Evolutionary conservation across 441 rosid species (phyloP), one percentile per base, ranked within the genome.

Genomic region (Oxalis stricta): DNA sequence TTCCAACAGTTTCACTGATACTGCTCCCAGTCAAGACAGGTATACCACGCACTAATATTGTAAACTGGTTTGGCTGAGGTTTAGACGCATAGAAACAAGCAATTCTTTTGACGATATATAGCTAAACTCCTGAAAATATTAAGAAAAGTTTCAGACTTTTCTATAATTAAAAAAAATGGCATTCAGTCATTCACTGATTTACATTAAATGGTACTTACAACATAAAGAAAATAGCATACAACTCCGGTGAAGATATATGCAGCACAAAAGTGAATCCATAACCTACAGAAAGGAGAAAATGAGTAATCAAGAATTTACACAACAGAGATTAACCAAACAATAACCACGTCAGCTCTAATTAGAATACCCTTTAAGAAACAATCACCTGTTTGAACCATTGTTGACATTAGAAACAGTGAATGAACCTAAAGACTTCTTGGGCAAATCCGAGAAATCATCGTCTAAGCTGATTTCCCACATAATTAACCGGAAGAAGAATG

Each of bases 231-330:
- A 69, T 60, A 80, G 84, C 98, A 85, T 56, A 89, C 96, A 61
- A 75, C 65, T 29, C 67, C 84, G 0, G 98, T 80, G 66, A 89
- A 74, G 55, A 78, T 46, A 70, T 89, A 89, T 53, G 73, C 81
- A 41, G 98, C 94, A 55, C 74, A 74, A 59, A 89, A 89, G 77
- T 85, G 98, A 60, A 82, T 49, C 98, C 96, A 89, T 55, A 89
- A 56, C 98, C 98, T 89, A 66, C 60, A 72, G 50, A 52, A 63
- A 51, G 48, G 44, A 36, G 46, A 65, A 70, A 55, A 33, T 15
- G 46, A 50, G 41, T 33, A 50, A 66, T 61, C 68, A 65, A 60
- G 33, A 44, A 47, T 44, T 54, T 22, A 38, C 15, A 22, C 10
- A 36, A 51, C 21, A 17, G 11, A 39, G 30, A 18, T 24, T 26